Evolutionary conservation across 768 basidiomycete genomes (phyloP).

Genomic region (Serendipita indica): DNA sequence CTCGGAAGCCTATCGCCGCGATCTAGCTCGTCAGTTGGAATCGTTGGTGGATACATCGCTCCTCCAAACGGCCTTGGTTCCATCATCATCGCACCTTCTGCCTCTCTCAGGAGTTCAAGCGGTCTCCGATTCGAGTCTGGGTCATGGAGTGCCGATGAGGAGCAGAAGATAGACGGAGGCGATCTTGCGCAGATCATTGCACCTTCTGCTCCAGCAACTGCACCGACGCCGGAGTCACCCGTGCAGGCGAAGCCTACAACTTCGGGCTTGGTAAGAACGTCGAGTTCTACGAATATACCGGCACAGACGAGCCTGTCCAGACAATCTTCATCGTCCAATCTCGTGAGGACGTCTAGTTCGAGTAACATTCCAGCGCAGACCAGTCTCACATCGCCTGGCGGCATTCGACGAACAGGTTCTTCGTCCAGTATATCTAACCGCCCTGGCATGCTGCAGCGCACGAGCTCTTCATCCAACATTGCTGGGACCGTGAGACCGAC

Average conservation of each 20-base stretch:
- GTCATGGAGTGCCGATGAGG: not conserved
- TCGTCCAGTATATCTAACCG: not conserved
- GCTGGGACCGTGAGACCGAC: not conserved
- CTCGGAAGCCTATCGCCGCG: conserved; percentile 2
- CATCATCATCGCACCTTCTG: not conserved
- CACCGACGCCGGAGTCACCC: not conserved
- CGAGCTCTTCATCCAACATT: not conserved
- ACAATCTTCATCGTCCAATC: too few species aligned
- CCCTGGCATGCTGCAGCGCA: not conserved
- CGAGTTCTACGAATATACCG: not conserved
- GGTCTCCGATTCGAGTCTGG: not conserved
- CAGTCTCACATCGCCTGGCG: not conserved
- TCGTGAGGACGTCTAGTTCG: not conserved
- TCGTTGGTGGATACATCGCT: conserved; percentile 1
- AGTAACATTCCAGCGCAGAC: not conserved
- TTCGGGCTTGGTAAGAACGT: not conserved
- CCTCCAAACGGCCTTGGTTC: not conserved
- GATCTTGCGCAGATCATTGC: not conserved
- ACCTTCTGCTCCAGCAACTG: not conserved
- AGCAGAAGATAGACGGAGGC: not conserved
- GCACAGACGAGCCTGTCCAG: not conserved
- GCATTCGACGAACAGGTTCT: not conserved
- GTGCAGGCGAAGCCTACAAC: not conserved
- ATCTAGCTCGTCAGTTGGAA: not conserved
- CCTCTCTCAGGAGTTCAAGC: not conserved